phyloP scores from a whole-genome alignment of 768 basidiomycete species.

The Hortiboletus flavorubellus region DNA sequence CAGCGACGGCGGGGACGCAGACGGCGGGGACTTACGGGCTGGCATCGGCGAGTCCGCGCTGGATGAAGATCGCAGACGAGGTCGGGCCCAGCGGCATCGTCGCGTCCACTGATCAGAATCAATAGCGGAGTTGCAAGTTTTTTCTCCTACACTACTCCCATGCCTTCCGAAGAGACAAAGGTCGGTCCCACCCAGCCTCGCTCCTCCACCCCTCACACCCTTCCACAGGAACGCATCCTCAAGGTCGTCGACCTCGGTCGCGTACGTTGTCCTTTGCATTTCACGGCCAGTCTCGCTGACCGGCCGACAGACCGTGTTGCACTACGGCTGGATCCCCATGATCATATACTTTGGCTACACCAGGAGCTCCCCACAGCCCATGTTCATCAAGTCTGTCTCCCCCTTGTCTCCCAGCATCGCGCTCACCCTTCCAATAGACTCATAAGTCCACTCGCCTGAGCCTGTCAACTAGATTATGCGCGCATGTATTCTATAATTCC shows the following conservation, averaged over 20 bases:
- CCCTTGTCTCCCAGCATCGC: not conserved
- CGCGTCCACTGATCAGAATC: conserved; percentile 10
- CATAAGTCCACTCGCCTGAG: conserved; percentile 89
- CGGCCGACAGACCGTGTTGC: conserved; percentile 67
- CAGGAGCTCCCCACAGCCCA: conserved; percentile 89
- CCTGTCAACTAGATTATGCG: conserved; percentile 15
- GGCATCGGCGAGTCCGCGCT: conserved; percentile 30
- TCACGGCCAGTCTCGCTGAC: conserved; percentile 1
- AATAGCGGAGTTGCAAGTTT: conserved; percentile 33
- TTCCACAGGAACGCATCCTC: conserved; percentile 64
- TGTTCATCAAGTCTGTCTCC: conserved; percentile 87
- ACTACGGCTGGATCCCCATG: conserved; percentile 95
- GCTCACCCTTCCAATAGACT: conserved; percentile 49
- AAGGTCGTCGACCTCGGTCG: conserved; percentile 79
- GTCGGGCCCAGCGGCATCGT: conserved; percentile 49
- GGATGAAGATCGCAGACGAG: conserved; percentile 45
- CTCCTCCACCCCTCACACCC: not conserved
- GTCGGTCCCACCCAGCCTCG: conserved; percentile 36
- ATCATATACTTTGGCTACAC: conserved; percentile 96
- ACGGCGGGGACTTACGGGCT: conserved; percentile 32
- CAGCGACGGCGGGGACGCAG: not conserved
- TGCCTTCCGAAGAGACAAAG: conserved; percentile 93
- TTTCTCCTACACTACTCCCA: conserved; percentile 29
- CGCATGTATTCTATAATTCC: conserved; percentile 29
- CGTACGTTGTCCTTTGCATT: conserved; percentile 45